phyloP scores from a whole-genome alignment of 1,284 basidiomycete species.

The Heliocybe sulcata region DNA sequence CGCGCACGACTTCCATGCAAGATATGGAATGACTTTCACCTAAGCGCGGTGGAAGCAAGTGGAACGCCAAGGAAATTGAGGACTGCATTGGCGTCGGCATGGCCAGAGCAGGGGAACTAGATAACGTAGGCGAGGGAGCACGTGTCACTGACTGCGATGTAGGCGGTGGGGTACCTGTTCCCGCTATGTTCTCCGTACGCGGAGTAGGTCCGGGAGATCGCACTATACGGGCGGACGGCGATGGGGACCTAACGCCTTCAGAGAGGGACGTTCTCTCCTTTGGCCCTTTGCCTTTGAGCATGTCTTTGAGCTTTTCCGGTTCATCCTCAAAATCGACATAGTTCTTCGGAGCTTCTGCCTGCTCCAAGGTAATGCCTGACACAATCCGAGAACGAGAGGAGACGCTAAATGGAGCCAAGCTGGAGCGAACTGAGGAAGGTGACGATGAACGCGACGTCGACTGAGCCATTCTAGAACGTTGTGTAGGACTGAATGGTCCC shows the following conservation, averaged over 20 bases:
- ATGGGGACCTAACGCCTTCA: background rate
- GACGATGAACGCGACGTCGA: constrained; percentile 24
- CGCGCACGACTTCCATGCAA: constrained; percentile 35
- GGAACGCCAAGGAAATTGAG: constrained; percentile 35
- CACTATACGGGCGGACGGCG: background rate
- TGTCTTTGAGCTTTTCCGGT: constrained; percentile 61
- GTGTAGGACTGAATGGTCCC: constrained; percentile 20
- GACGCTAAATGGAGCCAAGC: constrained; percentile 23
- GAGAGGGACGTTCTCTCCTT: constrained; percentile 27
- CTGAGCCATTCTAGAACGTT: constrained; percentile 16
- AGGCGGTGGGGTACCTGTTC: background rate
- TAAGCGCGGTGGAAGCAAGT: constrained; percentile 41
- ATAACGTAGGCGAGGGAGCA: constrained; percentile 33
- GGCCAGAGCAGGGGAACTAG: constrained; percentile 22
- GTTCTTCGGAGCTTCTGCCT: constrained; percentile 65
- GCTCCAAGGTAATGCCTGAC: constrained; percentile 58
- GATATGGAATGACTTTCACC: constrained; percentile 33
- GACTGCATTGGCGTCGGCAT: constrained; percentile 9
- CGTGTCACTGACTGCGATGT: constrained; percentile 4
- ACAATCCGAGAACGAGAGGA: constrained; percentile 47
- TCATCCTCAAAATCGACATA: constrained; percentile 77
- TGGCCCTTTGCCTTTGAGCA: constrained; percentile 47
- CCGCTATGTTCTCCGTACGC: background rate
- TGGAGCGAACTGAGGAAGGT: constrained; percentile 20
- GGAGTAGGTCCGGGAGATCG: background rate